Conservation (phyloP, 805 yeast species). For the Candida coleopterorum region DNA sequence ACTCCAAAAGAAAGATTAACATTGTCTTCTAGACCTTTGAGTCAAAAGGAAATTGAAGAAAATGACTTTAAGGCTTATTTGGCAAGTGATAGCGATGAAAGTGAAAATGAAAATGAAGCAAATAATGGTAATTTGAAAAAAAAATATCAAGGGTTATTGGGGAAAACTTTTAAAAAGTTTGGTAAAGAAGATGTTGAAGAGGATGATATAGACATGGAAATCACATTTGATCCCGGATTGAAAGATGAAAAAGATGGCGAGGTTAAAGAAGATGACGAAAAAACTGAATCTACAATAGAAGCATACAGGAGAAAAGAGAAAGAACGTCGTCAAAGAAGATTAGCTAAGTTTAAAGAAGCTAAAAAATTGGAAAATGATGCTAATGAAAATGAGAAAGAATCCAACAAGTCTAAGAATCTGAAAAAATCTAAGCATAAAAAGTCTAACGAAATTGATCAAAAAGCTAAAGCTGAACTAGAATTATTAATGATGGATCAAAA, state of each 20-base stretch:
- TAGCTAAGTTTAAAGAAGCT: constrained; percentile 65
- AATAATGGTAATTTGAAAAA: constrained; percentile 32
- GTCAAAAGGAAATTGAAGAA: constrained; percentile 82
- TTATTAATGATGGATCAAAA: constrained; percentile 65
- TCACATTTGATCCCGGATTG: constrained; percentile 89
- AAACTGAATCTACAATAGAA: constrained; percentile 71
- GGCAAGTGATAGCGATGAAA: constrained; percentile 48
- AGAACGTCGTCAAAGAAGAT: constrained; percentile 84
- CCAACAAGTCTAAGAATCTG: constrained; percentile 9
- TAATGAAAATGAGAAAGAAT: constrained; percentile 11
- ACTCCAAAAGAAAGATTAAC: constrained; percentile 87
- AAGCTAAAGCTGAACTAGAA: constrained; percentile 62
- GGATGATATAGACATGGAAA: constrained; percentile 85
- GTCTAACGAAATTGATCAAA: constrained; percentile 16
- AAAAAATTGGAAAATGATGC: constrained; percentile 39
- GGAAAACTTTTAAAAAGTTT: constrained; percentile 32
- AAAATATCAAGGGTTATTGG: constrained; percentile 59
- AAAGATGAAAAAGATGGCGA: constrained; percentile 37
- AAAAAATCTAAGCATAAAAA: constrained; percentile 17
- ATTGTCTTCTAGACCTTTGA: constrained; percentile 73
- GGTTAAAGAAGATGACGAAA: constrained; percentile 26
- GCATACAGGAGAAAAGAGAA: constrained; percentile 82
- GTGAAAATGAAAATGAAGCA: constrained; percentile 25
- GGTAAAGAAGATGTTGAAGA: constrained; percentile 37
- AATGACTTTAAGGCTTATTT: constrained; percentile 91